Evolutionary conservation across 306 rosid genomes (phyloP).

Genomic region (Senna siamea): DNA sequence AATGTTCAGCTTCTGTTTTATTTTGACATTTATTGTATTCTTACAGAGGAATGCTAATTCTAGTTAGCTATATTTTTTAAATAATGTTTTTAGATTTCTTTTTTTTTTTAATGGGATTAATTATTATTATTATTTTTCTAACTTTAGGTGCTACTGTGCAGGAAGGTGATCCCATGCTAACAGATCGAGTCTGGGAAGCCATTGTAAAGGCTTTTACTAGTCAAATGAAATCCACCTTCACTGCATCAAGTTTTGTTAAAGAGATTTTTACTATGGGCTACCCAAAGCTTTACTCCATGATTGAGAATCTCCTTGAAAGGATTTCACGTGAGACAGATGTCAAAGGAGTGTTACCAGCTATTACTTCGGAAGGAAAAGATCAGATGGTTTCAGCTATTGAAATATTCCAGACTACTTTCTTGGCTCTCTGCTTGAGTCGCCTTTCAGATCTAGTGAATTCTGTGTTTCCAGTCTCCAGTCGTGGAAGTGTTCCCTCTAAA

Average conservation of each 20-base stretch:
- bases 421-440: conserved; percentile 90
- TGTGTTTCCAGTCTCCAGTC: conserved; percentile 89
- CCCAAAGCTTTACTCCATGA: conserved; percentile 88
- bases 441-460: conserved; percentile 92
- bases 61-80: background rate
- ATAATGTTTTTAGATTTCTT: background rate
- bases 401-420: conserved; percentile 91
- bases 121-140: conserved; percentile 33
- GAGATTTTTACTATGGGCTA: conserved; percentile 92
- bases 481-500: conserved; percentile 93
- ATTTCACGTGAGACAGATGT: conserved; percentile 93
- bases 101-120: conserved; percentile 19
- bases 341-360: conserved; percentile 92
- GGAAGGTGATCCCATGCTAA: conserved; percentile 95
- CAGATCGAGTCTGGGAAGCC: conserved; percentile 94
- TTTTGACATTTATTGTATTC: conserved; percentile 30
- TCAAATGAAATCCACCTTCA: conserved; percentile 96
- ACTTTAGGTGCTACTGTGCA: conserved; percentile 43
- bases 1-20: conserved; percentile 31
- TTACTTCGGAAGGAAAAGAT: conserved; percentile 74
- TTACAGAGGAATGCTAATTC: conserved; percentile 15
- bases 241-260: conserved; percentile 97
- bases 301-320: conserved; percentile 94
- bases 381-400: conserved; percentile 84
- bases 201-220: conserved; percentile 88